Conservation (phyloP, 495 filamentous ascomycete genomes). For the Trichoderma reesei region DNA sequence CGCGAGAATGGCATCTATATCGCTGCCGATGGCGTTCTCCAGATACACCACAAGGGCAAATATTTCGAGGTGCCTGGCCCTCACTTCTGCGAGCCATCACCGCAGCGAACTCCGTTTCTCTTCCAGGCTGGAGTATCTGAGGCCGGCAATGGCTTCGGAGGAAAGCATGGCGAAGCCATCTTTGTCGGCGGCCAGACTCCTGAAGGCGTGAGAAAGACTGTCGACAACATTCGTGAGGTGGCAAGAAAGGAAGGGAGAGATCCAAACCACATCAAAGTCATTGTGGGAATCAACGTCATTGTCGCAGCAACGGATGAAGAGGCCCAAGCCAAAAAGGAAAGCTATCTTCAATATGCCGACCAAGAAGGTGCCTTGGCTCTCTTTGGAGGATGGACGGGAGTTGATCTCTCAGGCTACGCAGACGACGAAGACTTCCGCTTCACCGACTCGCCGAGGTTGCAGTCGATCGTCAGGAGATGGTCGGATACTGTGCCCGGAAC, state of each 20-base stretch:
- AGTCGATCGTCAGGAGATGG: slow-evolving; percentile 11
- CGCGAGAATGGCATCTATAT: slow-evolving; percentile 41
- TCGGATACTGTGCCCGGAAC: slow-evolving; percentile 34
- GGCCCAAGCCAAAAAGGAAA: slow-evolving; percentile 42
- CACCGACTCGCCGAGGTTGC: slow-evolving; percentile 28
- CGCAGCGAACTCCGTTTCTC: slow-evolving; percentile 53
- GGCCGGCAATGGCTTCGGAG: slow-evolving; percentile 48
- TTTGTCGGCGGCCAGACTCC: slow-evolving; percentile 51
- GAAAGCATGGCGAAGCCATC: slow-evolving; percentile 53
- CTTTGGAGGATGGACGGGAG: slow-evolving; percentile 53
- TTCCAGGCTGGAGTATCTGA: slow-evolving; percentile 55
- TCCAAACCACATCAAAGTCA: slow-evolving; percentile 49
- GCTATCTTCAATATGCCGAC: slow-evolving; percentile 41
- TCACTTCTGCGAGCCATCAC: slow-evolving; percentile 51
- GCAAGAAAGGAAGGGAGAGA: slow-evolving; percentile 44
- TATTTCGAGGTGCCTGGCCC: slow-evolving; percentile 43
- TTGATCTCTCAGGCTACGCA: slow-evolving; percentile 48
- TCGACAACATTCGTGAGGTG: slow-evolving; percentile 44
- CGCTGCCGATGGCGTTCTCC: slow-evolving; percentile 45
- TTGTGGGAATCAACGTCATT: slow-evolving; percentile 49
- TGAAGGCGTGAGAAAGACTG: slow-evolving; percentile 38
- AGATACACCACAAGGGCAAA: slow-evolving; percentile 50
- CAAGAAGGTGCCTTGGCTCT: slow-evolving; percentile 48
- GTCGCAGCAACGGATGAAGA: slow-evolving; percentile 48
- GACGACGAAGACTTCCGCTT: slow-evolving; percentile 46